Conservation (phyloP, 495 filamentous ascomycete species). For the Evernia prunastri region DNA sequence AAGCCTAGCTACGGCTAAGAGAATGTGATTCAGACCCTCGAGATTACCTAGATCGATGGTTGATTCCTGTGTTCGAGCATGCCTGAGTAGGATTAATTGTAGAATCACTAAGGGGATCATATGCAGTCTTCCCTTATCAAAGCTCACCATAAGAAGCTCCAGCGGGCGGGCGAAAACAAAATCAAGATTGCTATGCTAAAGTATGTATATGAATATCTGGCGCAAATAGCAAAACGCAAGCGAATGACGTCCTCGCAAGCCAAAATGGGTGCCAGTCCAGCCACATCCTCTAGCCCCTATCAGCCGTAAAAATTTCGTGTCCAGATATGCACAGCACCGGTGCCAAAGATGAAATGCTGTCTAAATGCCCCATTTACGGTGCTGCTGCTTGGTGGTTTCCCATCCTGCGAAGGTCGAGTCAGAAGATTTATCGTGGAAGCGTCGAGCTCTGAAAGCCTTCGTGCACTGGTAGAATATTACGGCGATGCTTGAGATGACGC, state of each 20-base stretch:
- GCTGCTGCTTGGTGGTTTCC: neutral
- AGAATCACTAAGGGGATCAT: too few relatives aligned
- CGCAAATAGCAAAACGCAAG: neutral
- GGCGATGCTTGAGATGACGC: neutral
- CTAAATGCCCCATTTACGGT: neutral
- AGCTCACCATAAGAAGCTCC: too few relatives aligned
- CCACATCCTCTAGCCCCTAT: neutral
- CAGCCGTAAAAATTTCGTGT: neutral
- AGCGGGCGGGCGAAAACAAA: too few relatives aligned
- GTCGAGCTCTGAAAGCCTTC: neutral
- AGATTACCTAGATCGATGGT: too few relatives aligned
- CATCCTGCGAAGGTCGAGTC: neutral
- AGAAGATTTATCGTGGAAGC: neutral
- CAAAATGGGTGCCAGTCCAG: conserved; percentile 1
- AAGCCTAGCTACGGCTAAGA: too few relatives aligned
- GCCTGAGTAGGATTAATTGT: too few relatives aligned
- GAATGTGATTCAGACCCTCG: too few relatives aligned
- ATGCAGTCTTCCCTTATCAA: neutral
- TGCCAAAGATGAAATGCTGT: neutral
- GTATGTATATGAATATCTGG: neutral
- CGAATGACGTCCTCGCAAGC: neutral
- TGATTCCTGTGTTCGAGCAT: too few relatives aligned
- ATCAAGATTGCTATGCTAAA: neutral
- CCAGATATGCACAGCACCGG: neutral
- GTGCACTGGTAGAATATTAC: neutral